phyloP scores from a whole-genome alignment of 345 rosid genomes.

The Arabidopsis suecica region DNA sequence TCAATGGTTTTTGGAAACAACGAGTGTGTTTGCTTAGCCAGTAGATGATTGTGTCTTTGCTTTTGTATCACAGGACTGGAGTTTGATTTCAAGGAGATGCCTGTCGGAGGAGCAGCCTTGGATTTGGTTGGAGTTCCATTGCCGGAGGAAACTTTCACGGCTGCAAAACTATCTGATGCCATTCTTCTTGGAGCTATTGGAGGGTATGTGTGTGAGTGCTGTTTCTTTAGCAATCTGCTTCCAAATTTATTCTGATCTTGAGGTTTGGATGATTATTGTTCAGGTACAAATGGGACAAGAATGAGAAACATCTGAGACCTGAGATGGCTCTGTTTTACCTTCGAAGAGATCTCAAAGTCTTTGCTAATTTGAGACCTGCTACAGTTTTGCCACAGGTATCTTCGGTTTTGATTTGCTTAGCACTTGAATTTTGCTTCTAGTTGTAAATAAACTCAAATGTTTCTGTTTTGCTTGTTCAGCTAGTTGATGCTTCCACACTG shows the following conservation, averaged over 20 bases:
- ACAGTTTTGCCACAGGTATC: conserved; percentile 81
- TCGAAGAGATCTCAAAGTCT: conserved; percentile 83
- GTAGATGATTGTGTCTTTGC: neutral
- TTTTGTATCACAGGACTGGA: conserved; percentile 58
- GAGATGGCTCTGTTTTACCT: conserved; percentile 87
- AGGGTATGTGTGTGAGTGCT: conserved; percentile 55
- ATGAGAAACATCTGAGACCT: conserved; percentile 82
- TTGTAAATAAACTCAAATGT: neutral
- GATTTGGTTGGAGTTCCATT: conserved; percentile 90
- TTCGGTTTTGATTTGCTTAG: neutral
- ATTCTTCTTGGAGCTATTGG: conserved; percentile 94
- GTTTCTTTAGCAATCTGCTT: neutral
- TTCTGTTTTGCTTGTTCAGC: conserved; percentile 42
- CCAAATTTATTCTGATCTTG: neutral
- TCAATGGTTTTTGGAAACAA: neutral
- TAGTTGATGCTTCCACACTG: conserved; percentile 89
- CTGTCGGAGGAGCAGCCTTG: conserved; percentile 90
- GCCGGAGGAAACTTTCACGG: conserved; percentile 80
- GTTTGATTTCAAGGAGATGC: conserved; percentile 85
- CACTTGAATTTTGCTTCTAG: neutral
- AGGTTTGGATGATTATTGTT: conserved; percentile 1
- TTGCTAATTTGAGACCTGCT: conserved; percentile 92
- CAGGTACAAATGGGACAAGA: conserved; percentile 94
- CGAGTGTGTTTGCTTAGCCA: conserved; percentile 1
- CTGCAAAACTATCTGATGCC: conserved; percentile 77